Evolutionary conservation across 257 asterid species (phyloP).

Genomic region (Echites panduratus): DNA sequence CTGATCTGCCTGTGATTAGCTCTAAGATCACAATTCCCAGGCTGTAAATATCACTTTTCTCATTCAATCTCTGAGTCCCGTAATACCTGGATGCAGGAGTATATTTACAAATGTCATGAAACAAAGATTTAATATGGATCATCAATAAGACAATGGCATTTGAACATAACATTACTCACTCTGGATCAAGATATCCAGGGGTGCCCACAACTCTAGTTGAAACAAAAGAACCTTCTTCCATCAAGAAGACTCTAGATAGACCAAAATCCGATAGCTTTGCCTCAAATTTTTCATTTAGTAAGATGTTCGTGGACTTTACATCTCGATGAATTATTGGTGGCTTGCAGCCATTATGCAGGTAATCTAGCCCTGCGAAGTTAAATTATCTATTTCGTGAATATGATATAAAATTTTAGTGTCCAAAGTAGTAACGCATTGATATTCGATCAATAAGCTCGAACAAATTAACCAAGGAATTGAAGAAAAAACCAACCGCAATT

Average conservation of each 20-base stretch:
- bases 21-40: slow-evolving; percentile 36
- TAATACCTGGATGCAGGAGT: slow-evolving; percentile 3
- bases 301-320: slow-evolving; percentile 34
- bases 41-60: slow-evolving; percentile 41
- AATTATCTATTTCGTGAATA: too few relatives aligned
- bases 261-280: slow-evolving; percentile 45
- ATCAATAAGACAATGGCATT: neutral
- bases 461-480: too few relatives aligned
- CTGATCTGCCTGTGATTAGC: slow-evolving; percentile 24
- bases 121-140: too few relatives aligned
- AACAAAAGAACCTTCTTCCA: slow-evolving; percentile 23
- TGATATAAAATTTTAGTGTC: neutral
- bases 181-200: slow-evolving; percentile 35
- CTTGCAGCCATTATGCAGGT: slow-evolving; percentile 40
- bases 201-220: slow-evolving; percentile 29
- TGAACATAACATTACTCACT: slow-evolving; percentile 23
- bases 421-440: neutral
- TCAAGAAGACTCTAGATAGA: slow-evolving; percentile 28
- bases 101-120: too few relatives aligned
- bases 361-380: slow-evolving; percentile 33
- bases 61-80: slow-evolving; percentile 14
- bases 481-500: too few relatives aligned
- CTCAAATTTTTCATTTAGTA: slow-evolving; percentile 20
- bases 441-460: too few relatives aligned
- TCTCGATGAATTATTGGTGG: slow-evolving; percentile 44